Base-by-base conservation (phyloP, 106 monocot species). In the Allium cepa region DNA sequence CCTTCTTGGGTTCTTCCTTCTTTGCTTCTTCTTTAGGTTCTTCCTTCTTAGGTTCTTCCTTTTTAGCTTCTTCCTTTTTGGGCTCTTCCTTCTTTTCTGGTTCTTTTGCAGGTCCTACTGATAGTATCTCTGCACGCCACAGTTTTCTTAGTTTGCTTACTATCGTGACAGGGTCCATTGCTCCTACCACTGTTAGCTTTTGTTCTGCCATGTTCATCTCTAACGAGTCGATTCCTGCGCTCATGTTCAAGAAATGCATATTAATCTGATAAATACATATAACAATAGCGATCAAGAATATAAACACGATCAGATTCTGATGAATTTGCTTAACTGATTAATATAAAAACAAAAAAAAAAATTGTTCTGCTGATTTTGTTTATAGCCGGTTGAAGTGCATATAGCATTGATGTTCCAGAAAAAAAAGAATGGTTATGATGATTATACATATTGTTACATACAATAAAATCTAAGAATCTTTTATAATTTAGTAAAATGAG, bases 161-260 rank as follows among this genome's bases (percentile, higher is more conserved):
- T 7, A 87, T 28, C 11, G 75, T 28, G 10, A 87, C 79, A 0
- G 87, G 87, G 17, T 87, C 87, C 1, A 80, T 75, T 8, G 71
- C 47, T 5, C 87, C 87, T 16, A 83, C 26, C 61, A 86, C 86
- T 36, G 86, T 86, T 73, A 86, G 64, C 48, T 82, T 86, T 49
- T 26, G 63, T 53, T 84, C 81, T 52, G 79, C 79, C 88, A 88
- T 84, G 61, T 88, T 73, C 64, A 84, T 77, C 46, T 76, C 48
- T 11, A 88, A 76, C 50, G 81, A 73, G 60, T 88, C 84, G 65
- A 88, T 79, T 62, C 88, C 88, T 88, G 72, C 12, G n/a, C 36
- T 36, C 36, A 36, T 36, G 36, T 36, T 36, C 36, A 36, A 36
- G 36, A 36, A 36, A 36, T 36, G 3, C 36, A 36, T 36, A 36